Evolutionary conservation across 2,329 filamentous ascomycete genomes (phyloP).

Genomic region (Xylaria sp.): DNA sequence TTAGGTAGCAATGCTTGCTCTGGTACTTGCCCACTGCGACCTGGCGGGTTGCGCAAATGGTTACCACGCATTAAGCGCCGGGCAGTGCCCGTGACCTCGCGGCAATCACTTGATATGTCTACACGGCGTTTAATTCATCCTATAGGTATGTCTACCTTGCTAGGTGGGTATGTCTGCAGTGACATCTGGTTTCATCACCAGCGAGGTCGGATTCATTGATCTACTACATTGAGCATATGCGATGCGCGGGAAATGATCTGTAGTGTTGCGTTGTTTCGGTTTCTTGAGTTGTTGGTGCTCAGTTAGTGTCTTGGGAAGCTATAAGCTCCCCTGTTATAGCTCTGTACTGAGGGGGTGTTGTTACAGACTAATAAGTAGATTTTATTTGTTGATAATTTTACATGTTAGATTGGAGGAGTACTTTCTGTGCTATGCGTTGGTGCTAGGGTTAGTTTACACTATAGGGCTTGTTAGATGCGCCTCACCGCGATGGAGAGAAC

Average conservation of each 20-base stretch:
- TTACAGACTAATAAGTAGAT: background rate
- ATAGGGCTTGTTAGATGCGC: background rate
- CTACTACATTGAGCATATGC: too few relatives aligned
- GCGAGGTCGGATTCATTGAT: background rate
- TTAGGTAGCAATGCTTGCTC: constrained; percentile 5
- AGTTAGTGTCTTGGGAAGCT: background rate
- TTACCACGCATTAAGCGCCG: constrained; percentile 31
- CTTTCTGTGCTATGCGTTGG: background rate
- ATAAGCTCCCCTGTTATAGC: background rate
- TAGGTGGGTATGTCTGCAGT: background rate
- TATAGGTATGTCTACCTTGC: background rate
- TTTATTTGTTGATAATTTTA: background rate
- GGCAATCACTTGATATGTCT: constrained; percentile 9
- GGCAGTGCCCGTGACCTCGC: constrained; percentile 13
- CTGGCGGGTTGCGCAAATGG: constrained; percentile 26
- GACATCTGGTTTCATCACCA: background rate
- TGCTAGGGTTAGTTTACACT: background rate
- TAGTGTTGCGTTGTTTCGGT: background rate
- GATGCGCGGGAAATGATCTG: too few relatives aligned
- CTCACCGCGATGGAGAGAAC: background rate
- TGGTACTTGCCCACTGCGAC: constrained; percentile 6
- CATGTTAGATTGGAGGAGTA: background rate
- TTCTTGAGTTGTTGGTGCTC: background rate
- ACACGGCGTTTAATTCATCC: background rate
- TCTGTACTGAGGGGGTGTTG: background rate